phyloP scores from a whole-genome alignment of 768 basidiomycete genomes.

The Tremella fuciformis region DNA sequence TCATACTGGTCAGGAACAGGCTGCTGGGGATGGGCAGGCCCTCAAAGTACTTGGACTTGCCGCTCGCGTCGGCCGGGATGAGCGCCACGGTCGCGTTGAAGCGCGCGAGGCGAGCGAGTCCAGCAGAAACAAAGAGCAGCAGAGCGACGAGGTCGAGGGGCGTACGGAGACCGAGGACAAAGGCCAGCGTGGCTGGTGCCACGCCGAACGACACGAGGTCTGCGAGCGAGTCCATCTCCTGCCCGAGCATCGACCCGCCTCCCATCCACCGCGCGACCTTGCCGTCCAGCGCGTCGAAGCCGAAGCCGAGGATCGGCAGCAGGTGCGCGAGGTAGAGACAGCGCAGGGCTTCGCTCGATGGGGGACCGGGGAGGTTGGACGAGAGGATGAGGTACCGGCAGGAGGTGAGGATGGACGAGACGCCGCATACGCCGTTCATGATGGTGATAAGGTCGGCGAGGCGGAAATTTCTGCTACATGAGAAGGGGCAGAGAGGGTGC shows the following conservation, averaged over 20 bases:
- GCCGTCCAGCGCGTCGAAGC: conserved; percentile 97
- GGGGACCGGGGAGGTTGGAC: conserved; percentile 84
- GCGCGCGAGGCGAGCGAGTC: conserved; percentile 90
- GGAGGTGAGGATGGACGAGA: conserved; percentile 88
- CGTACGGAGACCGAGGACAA: conserved; percentile 83
- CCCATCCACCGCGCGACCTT: conserved; percentile 98
- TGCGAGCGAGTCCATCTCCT: conserved; percentile 94
- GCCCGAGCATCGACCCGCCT: conserved; percentile 89
- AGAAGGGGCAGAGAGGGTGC: background rate
- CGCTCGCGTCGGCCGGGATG: conserved; percentile 77
- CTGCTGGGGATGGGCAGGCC: conserved; percentile 95
- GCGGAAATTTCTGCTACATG: conserved; percentile 78
- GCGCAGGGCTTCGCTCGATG: conserved; percentile 78
- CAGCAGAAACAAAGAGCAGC: conserved; percentile 89
- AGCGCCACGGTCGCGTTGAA: conserved; percentile 98
- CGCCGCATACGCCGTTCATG: conserved; percentile 98
- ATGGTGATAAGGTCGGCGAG: conserved; percentile 97
- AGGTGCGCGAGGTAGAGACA: conserved; percentile 73
- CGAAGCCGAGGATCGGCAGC: conserved; percentile 85
- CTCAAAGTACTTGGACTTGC: conserved; percentile 94
- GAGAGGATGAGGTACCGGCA: conserved; percentile 80
- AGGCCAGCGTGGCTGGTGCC: conserved; percentile 89
- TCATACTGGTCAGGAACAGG: conserved; percentile 69
- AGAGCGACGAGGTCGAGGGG: conserved; percentile 84
- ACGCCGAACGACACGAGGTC: conserved; percentile 98